phyloP scores from a whole-genome alignment of 495 filamentous ascomycete species.

The Parathielavia hyrcaniae region DNA sequence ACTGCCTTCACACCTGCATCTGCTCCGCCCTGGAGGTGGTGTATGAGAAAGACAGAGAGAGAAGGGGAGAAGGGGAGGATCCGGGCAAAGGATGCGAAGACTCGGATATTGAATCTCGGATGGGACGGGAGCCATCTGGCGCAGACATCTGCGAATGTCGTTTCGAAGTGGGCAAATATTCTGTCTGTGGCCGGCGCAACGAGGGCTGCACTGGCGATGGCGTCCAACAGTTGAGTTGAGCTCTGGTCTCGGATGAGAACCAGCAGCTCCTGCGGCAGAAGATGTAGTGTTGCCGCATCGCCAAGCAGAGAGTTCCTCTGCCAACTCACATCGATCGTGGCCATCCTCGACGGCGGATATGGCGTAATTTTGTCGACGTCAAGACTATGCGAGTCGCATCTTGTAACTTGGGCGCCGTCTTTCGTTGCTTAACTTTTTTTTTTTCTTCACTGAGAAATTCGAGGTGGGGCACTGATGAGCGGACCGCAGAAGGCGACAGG shows the following conservation, averaged over 20 bases:
- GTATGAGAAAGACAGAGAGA: slow-evolving; percentile 49
- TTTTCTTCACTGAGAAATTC: slow-evolving; percentile 22
- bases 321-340: slow-evolving; percentile 39
- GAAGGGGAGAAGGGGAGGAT: slow-evolving; percentile 74
- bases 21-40: slow-evolving; percentile 25
- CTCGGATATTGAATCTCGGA: slow-evolving; percentile 40
- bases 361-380: slow-evolving; percentile 2
- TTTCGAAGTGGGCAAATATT: slow-evolving; percentile 65
- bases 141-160: slow-evolving; percentile 70
- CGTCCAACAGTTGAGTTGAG: slow-evolving; percentile 61
- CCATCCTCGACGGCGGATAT: slow-evolving; percentile 33
- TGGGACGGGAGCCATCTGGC: slow-evolving; percentile 59
- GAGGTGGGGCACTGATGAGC: slow-evolving; percentile 23
- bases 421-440: slow-evolving; percentile 33
- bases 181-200: slow-evolving; percentile 56
- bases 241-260: slow-evolving; percentile 57
- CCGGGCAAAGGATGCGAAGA: slow-evolving; percentile 68
- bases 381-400: not conserved
- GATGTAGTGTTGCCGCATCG: slow-evolving; percentile 40
- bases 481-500: slow-evolving; percentile 12
- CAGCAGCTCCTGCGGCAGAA: slow-evolving; percentile 60
- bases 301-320: slow-evolving; percentile 37
- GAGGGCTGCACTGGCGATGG: slow-evolving; percentile 60
- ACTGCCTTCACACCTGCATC: slow-evolving; percentile 4
- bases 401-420: slow-evolving; percentile 7